Evolutionary conservation across 306 rosid species (phyloP), one percentile per base, ranked within the genome.

Genomic region (Gastrolobium villosum): DNA sequence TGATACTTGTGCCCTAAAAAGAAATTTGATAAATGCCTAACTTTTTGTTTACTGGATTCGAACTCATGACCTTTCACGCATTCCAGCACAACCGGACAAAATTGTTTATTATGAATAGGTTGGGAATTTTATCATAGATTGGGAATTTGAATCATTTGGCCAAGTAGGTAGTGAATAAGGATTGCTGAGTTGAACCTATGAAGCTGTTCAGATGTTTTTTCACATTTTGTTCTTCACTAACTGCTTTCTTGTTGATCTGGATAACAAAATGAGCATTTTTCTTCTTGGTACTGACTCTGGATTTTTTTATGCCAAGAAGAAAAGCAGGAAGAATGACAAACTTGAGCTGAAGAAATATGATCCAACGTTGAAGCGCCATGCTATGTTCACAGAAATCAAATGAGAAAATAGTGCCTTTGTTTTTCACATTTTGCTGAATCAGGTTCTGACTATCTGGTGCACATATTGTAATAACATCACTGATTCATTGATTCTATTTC

Each of bases 291-390:
- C 90, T 65, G 87, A 85, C 35, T 86, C 90, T 48, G 89, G 91
- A 34, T 87, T 87, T 77, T 90, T 84, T 82, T 87, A 90, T 63
- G 91, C 87, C 61, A 80, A 77, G 83, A 84, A 77, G 79, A 90
- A 87, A 37, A 79, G 86, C 11, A 87, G 50, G 81, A 84, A 83
- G 62, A 67, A 62, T 53, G 87, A 86, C 71, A 84, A 86, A 83
- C 83, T 90, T 13, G 84, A 86, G 83, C 80, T 90, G 46, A 76
- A 88, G 65, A 90, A 90, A 70, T 89, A 63, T 61, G 91, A 89
- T 53, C 90, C 90, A 8, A 77, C 87, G 73, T 90, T 87, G 8
- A 90, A 84, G 41, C 85, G 84, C 59, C 94, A 90, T 55, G 94
- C 84, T 75, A 26, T 84, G 61, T 90, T 90, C 68, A 86, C 76